Evolutionary conservation across 345 rosid genomes (phyloP).

Genomic region (Mangifera indica): DNA sequence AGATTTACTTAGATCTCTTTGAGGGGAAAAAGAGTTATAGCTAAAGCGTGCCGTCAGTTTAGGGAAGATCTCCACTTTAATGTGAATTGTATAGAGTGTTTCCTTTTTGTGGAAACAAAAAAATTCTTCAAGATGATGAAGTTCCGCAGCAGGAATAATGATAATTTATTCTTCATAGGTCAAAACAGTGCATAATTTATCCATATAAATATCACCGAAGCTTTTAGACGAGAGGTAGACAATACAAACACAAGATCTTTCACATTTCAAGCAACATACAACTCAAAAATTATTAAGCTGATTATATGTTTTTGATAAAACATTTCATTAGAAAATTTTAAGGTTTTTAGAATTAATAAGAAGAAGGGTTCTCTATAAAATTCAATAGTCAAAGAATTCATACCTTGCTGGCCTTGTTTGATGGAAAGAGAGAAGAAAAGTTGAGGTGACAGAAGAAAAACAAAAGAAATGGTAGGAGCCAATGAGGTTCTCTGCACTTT

Average conservation of each 20-base stretch:
- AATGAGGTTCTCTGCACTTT: slow-evolving; percentile 28
- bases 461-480: slow-evolving; percentile 33
- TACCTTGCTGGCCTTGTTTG: neutral
- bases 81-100: slow-evolving; percentile 1
- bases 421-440: slow-evolving; percentile 12
- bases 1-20: neutral
- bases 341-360: no score
- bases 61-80: slow-evolving; percentile 6
- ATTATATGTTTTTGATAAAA: no score
- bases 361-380: neutral
- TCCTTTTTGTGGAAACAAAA: slow-evolving; percentile 22
- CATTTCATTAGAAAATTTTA: no score
- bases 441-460: slow-evolving; percentile 18
- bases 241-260: neutral
- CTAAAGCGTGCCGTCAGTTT: neutral
- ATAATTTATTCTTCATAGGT: no score
- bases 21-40: neutral
- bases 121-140: neutral
- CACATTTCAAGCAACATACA: neutral
- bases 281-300: neutral
- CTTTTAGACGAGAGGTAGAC: neutral
- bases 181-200: neutral
- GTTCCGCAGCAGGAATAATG: neutral
- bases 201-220: neutral
- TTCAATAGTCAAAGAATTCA: neutral